Conservation (phyloP, 108 stramenopile species). For the Nitzschia sp. region DNA sequence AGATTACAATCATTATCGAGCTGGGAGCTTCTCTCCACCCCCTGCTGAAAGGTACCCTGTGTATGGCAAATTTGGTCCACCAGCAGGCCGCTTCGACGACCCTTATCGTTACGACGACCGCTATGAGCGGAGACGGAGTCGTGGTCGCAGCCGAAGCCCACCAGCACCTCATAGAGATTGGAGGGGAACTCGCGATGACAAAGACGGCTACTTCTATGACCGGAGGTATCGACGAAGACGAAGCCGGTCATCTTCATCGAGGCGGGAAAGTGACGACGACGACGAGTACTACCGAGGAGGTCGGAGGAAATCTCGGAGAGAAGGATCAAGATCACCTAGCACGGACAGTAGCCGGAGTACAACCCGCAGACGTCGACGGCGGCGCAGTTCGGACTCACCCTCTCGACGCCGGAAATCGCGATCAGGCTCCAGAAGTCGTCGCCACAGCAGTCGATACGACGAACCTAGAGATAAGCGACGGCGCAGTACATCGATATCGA, state of each 20-base stretch:
- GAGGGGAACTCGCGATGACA: conserved; percentile 9
- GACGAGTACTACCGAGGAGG: conserved; percentile 15
- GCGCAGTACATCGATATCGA: conserved; percentile 18
- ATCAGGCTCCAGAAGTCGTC: conserved; percentile 10
- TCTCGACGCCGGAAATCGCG: conserved; percentile 4
- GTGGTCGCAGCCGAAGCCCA: conserved; percentile 17
- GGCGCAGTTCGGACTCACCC: conserved; percentile 4
- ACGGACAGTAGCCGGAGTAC: conserved; percentile 18
- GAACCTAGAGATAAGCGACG: conserved; percentile 20
- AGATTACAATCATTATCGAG: conserved; percentile 2
- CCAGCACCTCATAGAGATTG: conserved; percentile 8
- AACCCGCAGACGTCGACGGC: conserved; percentile 2
- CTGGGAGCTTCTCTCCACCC: conserved; percentile 9
- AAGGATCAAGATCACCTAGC: conserved; percentile 18
- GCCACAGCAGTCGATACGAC: conserved; percentile 7
- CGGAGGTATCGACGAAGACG: conserved; percentile 13
- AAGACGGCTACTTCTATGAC: conserved; percentile 16
- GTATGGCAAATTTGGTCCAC: conserved; percentile 31
- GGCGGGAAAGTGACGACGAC: conserved; percentile 21
- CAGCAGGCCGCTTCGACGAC: conserved; percentile 18
- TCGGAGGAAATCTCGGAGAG: conserved; percentile 15
- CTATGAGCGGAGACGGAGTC: conserved; percentile 23
- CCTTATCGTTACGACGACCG: conserved; percentile 12
- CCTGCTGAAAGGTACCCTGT: conserved; percentile 8
- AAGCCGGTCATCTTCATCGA: conserved; percentile 24